Percentiles rank a stretch among this genome's conserved stretches.
phyloP scores from a whole-genome alignment of 345 rosid genomes.

The Brassica nigra region DNA sequence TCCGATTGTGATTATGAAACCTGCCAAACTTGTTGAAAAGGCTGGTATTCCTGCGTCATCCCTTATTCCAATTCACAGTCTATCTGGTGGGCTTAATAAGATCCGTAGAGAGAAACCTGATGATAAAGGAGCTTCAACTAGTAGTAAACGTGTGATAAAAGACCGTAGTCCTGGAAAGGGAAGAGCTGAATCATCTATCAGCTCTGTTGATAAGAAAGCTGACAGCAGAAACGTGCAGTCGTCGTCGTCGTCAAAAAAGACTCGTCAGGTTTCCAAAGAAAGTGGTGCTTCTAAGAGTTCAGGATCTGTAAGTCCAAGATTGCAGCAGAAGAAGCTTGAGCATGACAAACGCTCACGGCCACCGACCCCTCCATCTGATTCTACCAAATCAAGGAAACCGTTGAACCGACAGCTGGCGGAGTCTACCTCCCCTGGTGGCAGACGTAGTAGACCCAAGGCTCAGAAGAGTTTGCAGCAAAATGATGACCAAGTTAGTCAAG shows the following conservation, averaged over 20 bases:
- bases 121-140: conserved; percentile 43
- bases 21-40: conserved; percentile 76
- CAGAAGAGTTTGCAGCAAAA: conserved; percentile 45
- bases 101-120: conserved; percentile 46
- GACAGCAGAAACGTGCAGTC: conserved; percentile 45
- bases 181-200: conserved; percentile 43
- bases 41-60: conserved; percentile 58
- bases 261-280: conserved; percentile 56
- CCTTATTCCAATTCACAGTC: conserved; percentile 55
- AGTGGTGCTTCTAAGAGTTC: conserved; percentile 49
- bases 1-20: conserved; percentile 96
- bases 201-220: conserved; percentile 55
- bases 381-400: conserved; percentile 59
- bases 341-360: conserved; percentile 75
- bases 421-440: conserved; percentile 65
- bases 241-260: conserved; percentile 49
- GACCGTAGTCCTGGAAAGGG: conserved; percentile 51
- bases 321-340: conserved; percentile 77
- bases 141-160: conserved; percentile 44
- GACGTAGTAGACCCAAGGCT: conserved; percentile 49
- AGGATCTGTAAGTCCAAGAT: conserved; percentile 76
- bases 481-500: conserved; percentile 79
- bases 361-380: conserved; percentile 79
- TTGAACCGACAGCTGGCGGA: conserved; percentile 47
- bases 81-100: conserved; percentile 51